Percentiles rank a stretch among this genome's conserved stretches.
Conservation (phyloP, 306 rosid species). For the Vachellia collinsii region DNA sequence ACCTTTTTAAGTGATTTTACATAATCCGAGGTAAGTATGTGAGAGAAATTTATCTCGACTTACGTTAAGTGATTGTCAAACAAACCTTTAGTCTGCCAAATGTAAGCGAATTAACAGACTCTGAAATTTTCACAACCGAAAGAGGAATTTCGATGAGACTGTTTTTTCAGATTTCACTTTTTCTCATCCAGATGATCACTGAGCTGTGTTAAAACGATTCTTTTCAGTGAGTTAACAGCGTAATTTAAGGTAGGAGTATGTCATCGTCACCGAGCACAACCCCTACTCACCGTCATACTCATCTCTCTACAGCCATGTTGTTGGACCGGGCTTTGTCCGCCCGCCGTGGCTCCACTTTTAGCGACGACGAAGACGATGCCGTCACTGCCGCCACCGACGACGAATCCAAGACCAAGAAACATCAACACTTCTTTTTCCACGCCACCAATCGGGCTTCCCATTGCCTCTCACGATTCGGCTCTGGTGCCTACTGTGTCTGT, state of each 20-base stretch:
- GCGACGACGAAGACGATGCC: slow-evolving; percentile 41
- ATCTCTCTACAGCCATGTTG: slow-evolving; percentile 41
- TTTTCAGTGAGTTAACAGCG: too few species aligned
- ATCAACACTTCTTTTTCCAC: slow-evolving; percentile 49
- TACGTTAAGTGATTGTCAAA: too few species aligned
- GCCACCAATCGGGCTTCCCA: slow-evolving; percentile 53
- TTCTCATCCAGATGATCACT: background rate
- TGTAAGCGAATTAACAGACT: too few species aligned
- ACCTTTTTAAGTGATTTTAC: too few species aligned
- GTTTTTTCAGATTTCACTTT: background rate
- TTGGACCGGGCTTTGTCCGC: slow-evolving; percentile 70
- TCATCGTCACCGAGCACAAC: slow-evolving; percentile 36
- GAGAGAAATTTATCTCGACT: too few species aligned
- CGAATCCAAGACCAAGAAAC: slow-evolving; percentile 72
- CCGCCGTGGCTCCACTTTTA: slow-evolving; percentile 63
- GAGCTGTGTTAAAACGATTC: too few species aligned
- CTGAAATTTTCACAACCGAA: background rate
- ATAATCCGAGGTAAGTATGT: too few species aligned
- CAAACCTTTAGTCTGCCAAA: too few species aligned
- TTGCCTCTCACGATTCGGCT: slow-evolving; percentile 56
- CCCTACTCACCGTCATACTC: slow-evolving; percentile 36
- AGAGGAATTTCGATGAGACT: background rate
- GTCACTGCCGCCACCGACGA: slow-evolving; percentile 39
- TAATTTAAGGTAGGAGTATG: background rate
- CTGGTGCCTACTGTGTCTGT: slow-evolving; percentile 53